Base-by-base conservation (phyloP, 257 asterid genomes). In the Rauvolfia tetraphylla region DNA sequence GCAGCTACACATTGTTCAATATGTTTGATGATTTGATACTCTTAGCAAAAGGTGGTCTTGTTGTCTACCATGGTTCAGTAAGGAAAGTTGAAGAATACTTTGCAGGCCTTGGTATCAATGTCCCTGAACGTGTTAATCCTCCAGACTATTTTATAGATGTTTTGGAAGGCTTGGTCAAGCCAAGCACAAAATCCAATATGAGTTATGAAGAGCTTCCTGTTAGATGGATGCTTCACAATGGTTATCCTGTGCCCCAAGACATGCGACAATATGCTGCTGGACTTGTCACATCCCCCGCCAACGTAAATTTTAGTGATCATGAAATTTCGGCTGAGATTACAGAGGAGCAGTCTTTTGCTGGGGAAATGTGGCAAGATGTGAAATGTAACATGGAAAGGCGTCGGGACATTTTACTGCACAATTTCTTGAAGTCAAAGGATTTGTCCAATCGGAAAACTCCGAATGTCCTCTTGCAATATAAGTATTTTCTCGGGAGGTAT, bases 1-100 rank as follows among this genome's bases (percentile, higher is more conserved):
- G 79, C 97, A 92, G 98, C 81, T 94, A 92, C 83, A 80, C 97
- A 12, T 80, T 94, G 85, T 94, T 92, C 89, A 89, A 86, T 51
- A 92, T 88, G 97, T 94, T 94, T 74, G 97, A 94, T 76, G 98
- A 94, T 81, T 83, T 94, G 83, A 85, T 94, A 80, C 97, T 94
- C 80, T 87, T 94, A 73, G 98, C 98, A 48, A 94, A 94, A 84
- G 97, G 93, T 75, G 98, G 98, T 72, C 92, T 93, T 46, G 87
- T 87, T 17, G 97, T 80, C 18, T 94, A 94, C 81, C 98, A 90
- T 72, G 98, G 98, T 46, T 84, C 97, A 36, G 95, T 90, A 58
- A 81, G 81, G 79, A 92, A 94, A 68, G 97, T 92, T 33, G 98
- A 92, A 75, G 95, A 90, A 70, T 94, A 94, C 87, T 94, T 94